These are phyloP conservation scores for Rhizopogon salebrosus DNA, from an alignment of 768 basidiomycete genomes.

Conservation along the genomic window DNA sequence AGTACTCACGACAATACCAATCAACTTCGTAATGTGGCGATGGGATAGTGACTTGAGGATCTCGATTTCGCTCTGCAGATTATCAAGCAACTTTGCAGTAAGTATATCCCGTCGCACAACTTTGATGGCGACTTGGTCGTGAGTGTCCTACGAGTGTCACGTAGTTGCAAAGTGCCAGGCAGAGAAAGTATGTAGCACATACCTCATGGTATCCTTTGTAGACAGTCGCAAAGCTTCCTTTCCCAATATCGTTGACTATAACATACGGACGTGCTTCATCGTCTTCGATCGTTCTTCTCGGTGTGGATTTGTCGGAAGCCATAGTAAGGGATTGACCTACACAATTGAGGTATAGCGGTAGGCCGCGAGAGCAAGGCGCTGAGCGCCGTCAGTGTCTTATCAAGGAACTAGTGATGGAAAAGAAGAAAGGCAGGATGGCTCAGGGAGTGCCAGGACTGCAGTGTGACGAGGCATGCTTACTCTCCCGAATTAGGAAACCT, in stretches of 20 bases:
- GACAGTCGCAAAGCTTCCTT: constrained; percentile 94
- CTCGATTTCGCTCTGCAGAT: constrained; percentile 96
- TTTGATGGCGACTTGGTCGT: constrained; percentile 86
- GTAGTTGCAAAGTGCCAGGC: background rate
- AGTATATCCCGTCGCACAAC: constrained; percentile 86
- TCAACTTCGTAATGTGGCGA: constrained; percentile 86
- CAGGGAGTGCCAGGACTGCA: background rate
- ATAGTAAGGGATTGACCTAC: constrained; percentile 8
- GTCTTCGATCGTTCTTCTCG: constrained; percentile 42
- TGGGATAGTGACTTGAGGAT: constrained; percentile 93
- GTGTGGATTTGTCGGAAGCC: constrained; percentile 20
- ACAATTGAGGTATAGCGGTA: background rate
- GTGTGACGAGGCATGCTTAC: background rate
- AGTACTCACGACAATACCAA: constrained; percentile 83
- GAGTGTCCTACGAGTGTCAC: constrained; percentile 52
- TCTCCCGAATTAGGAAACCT: background rate
- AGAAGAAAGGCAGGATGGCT: background rate
- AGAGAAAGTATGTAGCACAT: constrained; percentile 19
- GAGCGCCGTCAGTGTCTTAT: background rate
- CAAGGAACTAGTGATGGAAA: background rate
- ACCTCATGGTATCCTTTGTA: constrained; percentile 92
- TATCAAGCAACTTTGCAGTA: constrained; percentile 90
- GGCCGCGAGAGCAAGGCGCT: background rate
- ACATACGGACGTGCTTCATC: constrained; percentile 75
- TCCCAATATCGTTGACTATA: constrained; percentile 71